A percentile compares a stretch with the other conserved stretches of the same genome.
Evolutionary conservation across 2,329 filamentous ascomycete species (phyloP).

Genomic region (Penicillium sp.): DNA sequence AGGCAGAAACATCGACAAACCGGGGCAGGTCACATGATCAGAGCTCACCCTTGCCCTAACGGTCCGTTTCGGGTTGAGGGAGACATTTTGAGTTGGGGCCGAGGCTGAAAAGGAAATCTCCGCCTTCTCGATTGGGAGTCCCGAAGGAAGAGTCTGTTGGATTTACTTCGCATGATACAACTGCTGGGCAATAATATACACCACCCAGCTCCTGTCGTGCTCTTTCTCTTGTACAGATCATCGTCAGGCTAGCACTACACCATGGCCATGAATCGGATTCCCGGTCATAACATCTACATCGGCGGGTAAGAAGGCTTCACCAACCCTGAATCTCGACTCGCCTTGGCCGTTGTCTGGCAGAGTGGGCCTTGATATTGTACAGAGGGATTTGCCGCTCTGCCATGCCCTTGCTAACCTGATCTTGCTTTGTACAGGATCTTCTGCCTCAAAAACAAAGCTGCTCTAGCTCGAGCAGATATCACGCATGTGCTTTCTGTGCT

Average conservation of each 20-base stretch:
- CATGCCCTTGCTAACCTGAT: slow-evolving; percentile 12
- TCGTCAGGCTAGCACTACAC: not conserved
- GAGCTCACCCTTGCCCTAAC: slow-evolving; percentile 19
- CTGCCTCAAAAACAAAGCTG: slow-evolving; percentile 70
- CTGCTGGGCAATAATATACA: not conserved
- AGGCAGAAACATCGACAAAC: not conserved
- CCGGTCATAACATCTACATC: slow-evolving; percentile 73
- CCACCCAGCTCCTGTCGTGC: not conserved
- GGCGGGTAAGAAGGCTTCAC: slow-evolving; percentile 63
- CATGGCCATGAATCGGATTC: slow-evolving; percentile 63
- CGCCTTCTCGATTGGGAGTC: slow-evolving; percentile 13
- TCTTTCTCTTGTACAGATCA: not conserved
- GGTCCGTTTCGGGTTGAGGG: slow-evolving; percentile 10
- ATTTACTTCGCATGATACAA: not conserved
- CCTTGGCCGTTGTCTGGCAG: not conserved
- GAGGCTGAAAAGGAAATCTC: slow-evolving; percentile 22
- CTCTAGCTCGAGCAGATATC: slow-evolving; percentile 72
- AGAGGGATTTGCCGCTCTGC: not conserved
- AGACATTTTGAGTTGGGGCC: slow-evolving; percentile 2
- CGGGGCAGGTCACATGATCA: slow-evolving; percentile 7
- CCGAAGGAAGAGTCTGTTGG: slow-evolving; percentile 3
- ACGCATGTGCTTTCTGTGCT: slow-evolving; percentile 89
- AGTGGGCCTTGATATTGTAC: slow-evolving; percentile 6
- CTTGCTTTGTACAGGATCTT: slow-evolving; percentile 64
- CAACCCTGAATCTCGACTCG: not conserved